Evolutionary conservation across 1,284 basidiomycete genomes (phyloP).

Genomic region (Naganishia albida): DNA sequence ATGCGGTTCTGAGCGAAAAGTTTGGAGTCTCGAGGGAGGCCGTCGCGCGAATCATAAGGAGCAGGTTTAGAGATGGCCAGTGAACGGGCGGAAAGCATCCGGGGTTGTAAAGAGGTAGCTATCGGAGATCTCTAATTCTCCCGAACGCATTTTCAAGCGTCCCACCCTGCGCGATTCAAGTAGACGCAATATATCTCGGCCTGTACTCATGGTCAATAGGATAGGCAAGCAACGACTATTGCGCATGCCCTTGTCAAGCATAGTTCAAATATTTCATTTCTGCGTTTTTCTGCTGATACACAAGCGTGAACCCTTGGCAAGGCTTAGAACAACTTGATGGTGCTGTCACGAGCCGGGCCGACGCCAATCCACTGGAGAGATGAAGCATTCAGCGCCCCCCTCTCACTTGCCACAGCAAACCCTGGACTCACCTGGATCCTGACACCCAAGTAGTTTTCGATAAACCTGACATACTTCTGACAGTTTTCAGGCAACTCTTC

Average conservation of each 20-base stretch:
- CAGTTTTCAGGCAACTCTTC: constrained; percentile 84
- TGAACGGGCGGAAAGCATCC: not conserved
- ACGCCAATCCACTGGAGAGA: constrained; percentile 50
- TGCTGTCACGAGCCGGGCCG: constrained; percentile 51
- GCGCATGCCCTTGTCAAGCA: too few species aligned
- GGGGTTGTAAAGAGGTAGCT: too few species aligned
- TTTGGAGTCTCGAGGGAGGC: constrained; percentile 86
- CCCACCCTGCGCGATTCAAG: too few species aligned
- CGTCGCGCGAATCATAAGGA: constrained; percentile 77
- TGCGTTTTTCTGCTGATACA: too few species aligned
- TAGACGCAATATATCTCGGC: too few species aligned
- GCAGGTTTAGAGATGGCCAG: constrained; percentile 58
- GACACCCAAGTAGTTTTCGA: constrained; percentile 80
- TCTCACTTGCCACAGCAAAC: constrained; percentile 44
- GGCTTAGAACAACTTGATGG: constrained; percentile 41
- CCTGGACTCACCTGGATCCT: constrained; percentile 81
- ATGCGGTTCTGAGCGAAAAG: constrained; percentile 69
- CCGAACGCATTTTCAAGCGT: too few species aligned
- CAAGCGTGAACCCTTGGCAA: not conserved
- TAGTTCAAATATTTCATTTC: too few species aligned
- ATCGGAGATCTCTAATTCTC: too few species aligned
- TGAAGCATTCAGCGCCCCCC: not conserved
- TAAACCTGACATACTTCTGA: constrained; percentile 82
- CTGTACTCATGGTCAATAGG: too few species aligned
- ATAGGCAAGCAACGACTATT: too few species aligned